Evolutionary conservation across 441 rosid species (phyloP).

Genomic region (Lepidium campestre): DNA sequence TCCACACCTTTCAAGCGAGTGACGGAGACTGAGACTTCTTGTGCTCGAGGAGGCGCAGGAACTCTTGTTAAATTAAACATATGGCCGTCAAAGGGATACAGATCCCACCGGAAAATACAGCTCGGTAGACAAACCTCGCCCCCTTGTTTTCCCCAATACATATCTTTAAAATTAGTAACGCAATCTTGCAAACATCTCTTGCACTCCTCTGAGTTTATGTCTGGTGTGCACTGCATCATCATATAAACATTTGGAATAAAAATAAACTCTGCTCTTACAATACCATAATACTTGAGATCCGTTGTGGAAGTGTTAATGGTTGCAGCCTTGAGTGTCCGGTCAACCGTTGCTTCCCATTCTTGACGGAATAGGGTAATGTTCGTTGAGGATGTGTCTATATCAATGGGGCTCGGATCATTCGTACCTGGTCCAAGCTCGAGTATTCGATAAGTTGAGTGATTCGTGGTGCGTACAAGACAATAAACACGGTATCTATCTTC

Average conservation of each 20-base stretch:
- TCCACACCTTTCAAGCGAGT: not conserved
- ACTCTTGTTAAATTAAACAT: not conserved
- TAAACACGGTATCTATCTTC: not conserved
- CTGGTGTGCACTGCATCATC: constrained; percentile 34
- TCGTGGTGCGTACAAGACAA: constrained; percentile 31
- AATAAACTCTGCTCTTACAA: constrained; percentile 12
- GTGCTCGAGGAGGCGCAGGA: not conserved
- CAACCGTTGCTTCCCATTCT: constrained; percentile 16
- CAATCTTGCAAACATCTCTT: constrained; percentile 19
- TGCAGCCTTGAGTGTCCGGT: not conserved
- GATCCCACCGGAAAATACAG: constrained; percentile 36
- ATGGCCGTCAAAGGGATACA: not conserved
- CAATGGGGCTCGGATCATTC: not conserved
- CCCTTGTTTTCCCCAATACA: constrained; percentile 25
- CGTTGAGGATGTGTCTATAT: not conserved
- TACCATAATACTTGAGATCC: constrained; percentile 23
- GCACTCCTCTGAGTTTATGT: constrained; percentile 22
- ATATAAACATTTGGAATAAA: constrained; percentile 5
- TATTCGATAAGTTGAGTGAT: constrained; percentile 3
- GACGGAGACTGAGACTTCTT: too few relatives aligned
- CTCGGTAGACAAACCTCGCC: constrained; percentile 22
- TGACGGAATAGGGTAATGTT: constrained; percentile 17
- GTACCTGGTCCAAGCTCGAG: constrained; percentile 10
- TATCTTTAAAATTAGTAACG: not conserved
- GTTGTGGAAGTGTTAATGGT: constrained; percentile 3